Conservation (phyloP, 176 grass and related monocot genomes). For the Musa beccarii region DNA sequence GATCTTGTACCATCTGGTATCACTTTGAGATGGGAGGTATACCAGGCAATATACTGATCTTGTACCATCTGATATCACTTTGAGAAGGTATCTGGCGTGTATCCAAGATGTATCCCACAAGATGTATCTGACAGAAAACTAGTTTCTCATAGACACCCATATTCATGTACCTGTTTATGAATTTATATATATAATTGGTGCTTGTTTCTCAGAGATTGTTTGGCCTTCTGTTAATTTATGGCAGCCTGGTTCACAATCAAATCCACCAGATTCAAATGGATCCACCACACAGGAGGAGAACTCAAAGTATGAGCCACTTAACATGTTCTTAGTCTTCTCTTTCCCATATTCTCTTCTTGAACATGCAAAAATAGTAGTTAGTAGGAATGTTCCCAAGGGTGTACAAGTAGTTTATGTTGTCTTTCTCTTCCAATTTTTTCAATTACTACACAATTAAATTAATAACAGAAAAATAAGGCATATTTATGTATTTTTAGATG, state of each 20-base stretch:
- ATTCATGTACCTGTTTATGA: too few relatives aligned
- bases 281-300: constrained; percentile 58
- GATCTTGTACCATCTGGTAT: too few relatives aligned
- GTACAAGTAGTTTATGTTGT: not conserved
- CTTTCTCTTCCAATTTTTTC: not conserved
- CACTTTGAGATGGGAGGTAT: too few relatives aligned
- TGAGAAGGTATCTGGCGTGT: too few relatives aligned
- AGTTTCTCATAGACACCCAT: too few relatives aligned
- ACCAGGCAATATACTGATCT: too few relatives aligned
- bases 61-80: too few relatives aligned
- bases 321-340: not conserved
- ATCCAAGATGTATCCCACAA: too few relatives aligned
- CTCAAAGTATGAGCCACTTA: constrained; percentile 60
- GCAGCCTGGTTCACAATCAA: constrained; percentile 62
- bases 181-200: not conserved
- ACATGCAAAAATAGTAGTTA: too few relatives aligned
- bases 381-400: not conserved
- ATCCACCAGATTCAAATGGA: constrained; percentile 40
- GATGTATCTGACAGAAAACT: too few relatives aligned
- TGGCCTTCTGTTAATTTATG: constrained; percentile 30
- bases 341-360: not conserved
- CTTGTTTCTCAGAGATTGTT: not conserved
- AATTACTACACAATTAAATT: not conserved
- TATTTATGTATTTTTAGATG: not conserved
- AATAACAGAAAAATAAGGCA: not conserved